These are phyloP conservation scores for Lipomyces kockii DNA, from an alignment of 805 yeast genomes.

Conservation along the genomic window DNA sequence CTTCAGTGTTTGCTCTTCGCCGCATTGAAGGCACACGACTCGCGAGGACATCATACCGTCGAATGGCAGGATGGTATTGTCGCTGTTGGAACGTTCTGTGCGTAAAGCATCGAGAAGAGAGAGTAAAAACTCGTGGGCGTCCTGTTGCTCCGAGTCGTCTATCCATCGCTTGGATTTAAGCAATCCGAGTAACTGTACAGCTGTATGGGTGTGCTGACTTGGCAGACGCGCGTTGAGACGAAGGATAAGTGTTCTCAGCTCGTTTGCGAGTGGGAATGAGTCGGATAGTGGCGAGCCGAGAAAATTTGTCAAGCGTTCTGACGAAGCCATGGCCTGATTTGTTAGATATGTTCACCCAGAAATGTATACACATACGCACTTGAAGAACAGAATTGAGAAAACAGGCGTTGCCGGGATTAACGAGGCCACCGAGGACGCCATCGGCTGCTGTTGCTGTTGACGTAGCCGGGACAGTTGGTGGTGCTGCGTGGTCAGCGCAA, in stretches of 20 bases:
- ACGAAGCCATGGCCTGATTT: slow-evolving; percentile 8
- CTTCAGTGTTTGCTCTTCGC: slow-evolving; percentile 91
- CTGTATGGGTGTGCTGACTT: slow-evolving; percentile 13
- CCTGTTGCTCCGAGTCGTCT: slow-evolving; percentile 26
- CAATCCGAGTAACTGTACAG: slow-evolving; percentile 13
- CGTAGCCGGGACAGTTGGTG: not conserved
- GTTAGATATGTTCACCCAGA: not conserved
- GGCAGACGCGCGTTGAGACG: slow-evolving; percentile 9
- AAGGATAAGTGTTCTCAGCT: slow-evolving; percentile 1
- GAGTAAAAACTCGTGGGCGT: slow-evolving; percentile 29
- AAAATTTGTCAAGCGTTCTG: not conserved
- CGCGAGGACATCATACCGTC: slow-evolving; percentile 89
- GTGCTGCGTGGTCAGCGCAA: not conserved
- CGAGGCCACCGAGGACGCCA: slow-evolving; percentile 64
- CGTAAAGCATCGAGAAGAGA: slow-evolving; percentile 21
- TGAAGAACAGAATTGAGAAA: slow-evolving; percentile 91
- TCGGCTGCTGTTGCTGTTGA: not conserved
- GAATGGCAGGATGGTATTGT: slow-evolving; percentile 56
- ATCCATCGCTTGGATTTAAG: slow-evolving; percentile 18
- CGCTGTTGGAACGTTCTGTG: not conserved
- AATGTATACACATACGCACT: slow-evolving; percentile 10
- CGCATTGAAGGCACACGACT: slow-evolving; percentile 90
- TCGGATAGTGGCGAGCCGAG: slow-evolving; percentile 1
- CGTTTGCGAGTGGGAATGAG: not conserved
- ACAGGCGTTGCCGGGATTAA: slow-evolving; percentile 91